phyloP scores from a whole-genome alignment of 1,284 basidiomycete genomes.

The Omphalotus olearius region DNA sequence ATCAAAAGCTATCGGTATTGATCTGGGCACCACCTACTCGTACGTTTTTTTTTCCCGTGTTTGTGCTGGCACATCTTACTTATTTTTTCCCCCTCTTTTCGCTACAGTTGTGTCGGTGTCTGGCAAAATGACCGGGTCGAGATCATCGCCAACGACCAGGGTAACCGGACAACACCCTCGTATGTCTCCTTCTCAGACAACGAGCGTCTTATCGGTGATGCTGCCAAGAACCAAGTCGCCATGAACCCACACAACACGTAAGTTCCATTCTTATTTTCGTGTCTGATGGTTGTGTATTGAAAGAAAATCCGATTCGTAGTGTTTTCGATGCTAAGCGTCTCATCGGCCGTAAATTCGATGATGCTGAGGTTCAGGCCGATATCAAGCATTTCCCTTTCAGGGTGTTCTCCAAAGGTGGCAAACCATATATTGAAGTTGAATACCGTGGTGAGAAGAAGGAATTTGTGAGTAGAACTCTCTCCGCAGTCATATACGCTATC shows the following conservation, averaged over 20 bases:
- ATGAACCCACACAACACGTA: constrained; percentile 46
- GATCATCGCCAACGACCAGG: constrained; percentile 84
- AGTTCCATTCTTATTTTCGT: constrained; percentile 14
- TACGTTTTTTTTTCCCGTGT: constrained; percentile 33
- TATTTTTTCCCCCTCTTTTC: constrained; percentile 16
- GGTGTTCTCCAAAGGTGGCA: constrained; percentile 63
- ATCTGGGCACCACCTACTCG: constrained; percentile 87
- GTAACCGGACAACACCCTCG: constrained; percentile 82
- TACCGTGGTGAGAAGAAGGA: constrained; percentile 76
- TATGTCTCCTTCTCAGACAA: constrained; percentile 76
- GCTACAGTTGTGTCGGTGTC: constrained; percentile 36
- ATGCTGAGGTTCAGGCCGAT: constrained; percentile 72
- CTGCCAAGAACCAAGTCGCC: constrained; percentile 74
- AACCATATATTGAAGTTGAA: constrained; percentile 74
- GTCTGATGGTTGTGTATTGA: constrained; percentile 6
- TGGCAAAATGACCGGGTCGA: constrained; percentile 65
- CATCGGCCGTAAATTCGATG: constrained; percentile 74
- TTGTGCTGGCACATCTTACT: constrained; percentile 6
- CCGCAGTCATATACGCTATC: not conserved
- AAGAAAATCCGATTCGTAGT: constrained; percentile 27
- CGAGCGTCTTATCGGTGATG: constrained; percentile 78
- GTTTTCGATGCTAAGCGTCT: constrained; percentile 81
- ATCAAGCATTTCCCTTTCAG: constrained; percentile 81
- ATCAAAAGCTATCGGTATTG: constrained; percentile 90
- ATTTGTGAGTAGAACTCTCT: constrained; percentile 49